A percentile compares a stretch with the other conserved stretches of the same genome.
These are phyloP conservation scores for Gossypium anomalum DNA, from an alignment of 345 rosid genomes.

Conservation along the genomic window DNA sequence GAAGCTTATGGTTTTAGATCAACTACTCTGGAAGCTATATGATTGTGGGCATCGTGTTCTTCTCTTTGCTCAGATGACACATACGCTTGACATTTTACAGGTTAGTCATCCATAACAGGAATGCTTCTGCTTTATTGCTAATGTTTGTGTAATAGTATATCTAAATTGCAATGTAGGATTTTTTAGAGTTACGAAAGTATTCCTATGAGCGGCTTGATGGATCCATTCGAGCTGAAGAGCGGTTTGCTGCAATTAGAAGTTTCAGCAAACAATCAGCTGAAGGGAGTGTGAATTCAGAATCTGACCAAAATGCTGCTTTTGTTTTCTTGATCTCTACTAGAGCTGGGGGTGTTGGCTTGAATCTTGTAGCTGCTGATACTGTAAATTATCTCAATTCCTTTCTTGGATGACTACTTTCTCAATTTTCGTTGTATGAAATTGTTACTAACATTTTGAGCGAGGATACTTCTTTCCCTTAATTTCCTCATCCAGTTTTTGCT, in stretches of 20 bases:
- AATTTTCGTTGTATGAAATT: not conserved
- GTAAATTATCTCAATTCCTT: conserved; percentile 35
- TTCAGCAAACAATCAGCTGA: conserved; percentile 44
- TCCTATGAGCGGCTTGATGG: conserved; percentile 97
- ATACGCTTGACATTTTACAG: conserved; percentile 89
- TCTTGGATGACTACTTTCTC: not conserved
- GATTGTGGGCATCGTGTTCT: conserved; percentile 74
- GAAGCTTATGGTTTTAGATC: conserved; percentile 72
- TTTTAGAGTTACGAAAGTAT: conserved; percentile 71
- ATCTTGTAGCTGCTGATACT: conserved; percentile 91
- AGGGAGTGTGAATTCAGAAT: conserved; percentile 20
- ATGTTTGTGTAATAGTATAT: conserved; percentile 1
- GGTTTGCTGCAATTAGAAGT: conserved; percentile 85
- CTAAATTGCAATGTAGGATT: conserved; percentile 47
- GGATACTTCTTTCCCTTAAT: not conserved
- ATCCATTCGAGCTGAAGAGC: conserved; percentile 87
- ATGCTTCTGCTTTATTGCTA: conserved; percentile 6
- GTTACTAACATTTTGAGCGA: not conserved
- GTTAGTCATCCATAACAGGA: conserved; percentile 23
- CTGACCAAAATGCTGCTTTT: conserved; percentile 48
- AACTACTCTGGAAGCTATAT: conserved; percentile 58
- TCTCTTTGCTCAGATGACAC: conserved; percentile 90
- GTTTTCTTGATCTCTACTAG: conserved; percentile 88
- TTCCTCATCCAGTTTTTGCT: not conserved
- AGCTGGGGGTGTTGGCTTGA: conserved; percentile 96